A percentile compares a stretch with the other conserved stretches of the same genome.
Conservation (phyloP, 805 yeast genomes). For the Yueomyces sp. region DNA sequence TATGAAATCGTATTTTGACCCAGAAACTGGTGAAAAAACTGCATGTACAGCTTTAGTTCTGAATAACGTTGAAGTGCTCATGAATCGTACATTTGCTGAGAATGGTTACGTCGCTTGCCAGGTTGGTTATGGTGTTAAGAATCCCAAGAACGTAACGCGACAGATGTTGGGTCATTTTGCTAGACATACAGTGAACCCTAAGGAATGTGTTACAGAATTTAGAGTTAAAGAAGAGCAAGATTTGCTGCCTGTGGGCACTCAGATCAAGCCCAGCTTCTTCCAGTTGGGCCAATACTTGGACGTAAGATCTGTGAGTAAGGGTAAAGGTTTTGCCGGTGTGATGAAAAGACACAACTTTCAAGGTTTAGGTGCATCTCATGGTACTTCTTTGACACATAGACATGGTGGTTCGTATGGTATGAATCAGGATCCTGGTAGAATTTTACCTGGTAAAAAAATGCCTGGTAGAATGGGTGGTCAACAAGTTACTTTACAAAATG, state of each 20-base stretch:
- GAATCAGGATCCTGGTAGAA: conserved; percentile 91
- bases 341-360: conserved; percentile 88
- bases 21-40: conserved; percentile 46
- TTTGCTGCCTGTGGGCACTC: conserved; percentile 63
- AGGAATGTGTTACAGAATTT: conserved; percentile 62
- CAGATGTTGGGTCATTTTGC: conserved; percentile 65
- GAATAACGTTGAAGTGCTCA: conserved; percentile 75
- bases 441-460: conserved; percentile 94
- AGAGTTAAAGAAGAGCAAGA: conserved; percentile 56
- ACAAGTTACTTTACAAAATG: conserved; percentile 60
- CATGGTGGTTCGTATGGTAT: conserved; percentile 96
- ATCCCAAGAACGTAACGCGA: conserved; percentile 47
- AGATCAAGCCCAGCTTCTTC: conserved; percentile 73
- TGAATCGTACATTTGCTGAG: conserved; percentile 51
- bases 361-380: conserved; percentile 89
- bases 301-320: conserved; percentile 64
- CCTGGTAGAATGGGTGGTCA: conserved; percentile 92
- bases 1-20: conserved; percentile 74
- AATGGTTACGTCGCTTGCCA: conserved; percentile 81
- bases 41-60: conserved; percentile 86
- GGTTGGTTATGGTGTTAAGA: conserved; percentile 68
- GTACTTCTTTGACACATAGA: conserved; percentile 88
- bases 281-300: conserved; percentile 76
- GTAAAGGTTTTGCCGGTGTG: conserved; percentile 96
- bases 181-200: conserved; percentile 74